Evolutionary conservation across 192 early-diverging fungal species (phyloP).

Genomic region (Dispira parvispora): DNA sequence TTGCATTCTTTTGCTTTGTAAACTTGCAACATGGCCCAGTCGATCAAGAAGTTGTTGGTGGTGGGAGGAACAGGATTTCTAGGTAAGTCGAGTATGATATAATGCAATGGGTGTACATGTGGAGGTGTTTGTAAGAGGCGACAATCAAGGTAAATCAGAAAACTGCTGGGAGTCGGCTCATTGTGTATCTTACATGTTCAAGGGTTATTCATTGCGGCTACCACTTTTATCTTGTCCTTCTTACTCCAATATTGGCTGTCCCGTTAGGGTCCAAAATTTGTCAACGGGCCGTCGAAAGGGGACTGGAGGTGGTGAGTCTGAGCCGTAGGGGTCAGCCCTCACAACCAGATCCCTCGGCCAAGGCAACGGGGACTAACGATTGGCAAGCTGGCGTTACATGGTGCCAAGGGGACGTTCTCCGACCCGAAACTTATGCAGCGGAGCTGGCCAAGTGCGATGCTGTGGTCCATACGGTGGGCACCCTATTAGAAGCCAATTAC

Average conservation of each 20-base stretch:
- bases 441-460: slow-evolving; percentile 33
- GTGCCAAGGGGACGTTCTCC: slow-evolving; percentile 43
- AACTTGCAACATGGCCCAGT: neutral
- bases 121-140: slow-evolving; percentile 28
- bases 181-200: neutral
- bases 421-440: slow-evolving; percentile 36
- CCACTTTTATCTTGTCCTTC: slow-evolving; percentile 12
- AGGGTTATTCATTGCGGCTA: neutral
- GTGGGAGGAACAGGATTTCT: slow-evolving; percentile 45
- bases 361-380: neutral
- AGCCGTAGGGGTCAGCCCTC: slow-evolving; percentile 29
- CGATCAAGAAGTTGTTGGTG: slow-evolving; percentile 28
- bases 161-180: neutral
- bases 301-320: slow-evolving; percentile 30
- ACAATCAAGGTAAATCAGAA: slow-evolving; percentile 26
- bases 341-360: neutral
- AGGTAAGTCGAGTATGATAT: slow-evolving; percentile 18
- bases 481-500: slow-evolving; percentile 51
- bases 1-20: no score
- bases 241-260: slow-evolving; percentile 11
- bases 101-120: slow-evolving; percentile 15
- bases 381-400: slow-evolving; percentile 25
- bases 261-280: slow-evolving; percentile 20
- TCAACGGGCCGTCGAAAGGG: slow-evolving; percentile 20
- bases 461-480: slow-evolving; percentile 58